A percentile compares a stretch with the other conserved stretches of the same genome.
Evolutionary conservation across 495 filamentous ascomycete genomes (phyloP).

Genomic region (Penicillium cinerascens): DNA sequence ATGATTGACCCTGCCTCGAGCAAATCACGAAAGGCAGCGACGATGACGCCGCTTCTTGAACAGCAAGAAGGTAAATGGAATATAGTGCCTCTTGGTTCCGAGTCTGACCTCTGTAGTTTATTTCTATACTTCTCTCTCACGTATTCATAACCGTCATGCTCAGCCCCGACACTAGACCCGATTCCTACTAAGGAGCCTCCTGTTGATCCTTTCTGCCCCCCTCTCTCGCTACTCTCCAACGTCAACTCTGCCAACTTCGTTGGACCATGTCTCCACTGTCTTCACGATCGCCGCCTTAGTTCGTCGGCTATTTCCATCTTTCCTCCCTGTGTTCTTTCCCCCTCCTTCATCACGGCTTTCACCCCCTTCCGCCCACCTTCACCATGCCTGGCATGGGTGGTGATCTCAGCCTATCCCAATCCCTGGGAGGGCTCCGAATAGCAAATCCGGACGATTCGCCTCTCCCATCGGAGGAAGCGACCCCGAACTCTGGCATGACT

Average conservation of each 20-base stretch:
- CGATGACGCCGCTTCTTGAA: constrained; percentile 3
- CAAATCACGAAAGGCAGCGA: neutral
- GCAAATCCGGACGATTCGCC: constrained; percentile 91
- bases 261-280: constrained; percentile 37
- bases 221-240: constrained; percentile 19
- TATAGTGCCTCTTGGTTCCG: too few species aligned
- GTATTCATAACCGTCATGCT: constrained; percentile 15
- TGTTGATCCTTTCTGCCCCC: constrained; percentile 24
- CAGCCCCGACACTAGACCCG: constrained; percentile 24
- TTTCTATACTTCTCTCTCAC: neutral
- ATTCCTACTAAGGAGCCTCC: constrained; percentile 22
- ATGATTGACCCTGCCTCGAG: neutral
- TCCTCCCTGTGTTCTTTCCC: neutral
- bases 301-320: constrained; percentile 19
- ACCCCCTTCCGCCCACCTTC: neutral
- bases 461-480: constrained; percentile 51
- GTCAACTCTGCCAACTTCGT: constrained; percentile 11
- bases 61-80: too few species aligned
- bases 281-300: constrained; percentile 39
- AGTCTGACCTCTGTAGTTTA: too few species aligned
- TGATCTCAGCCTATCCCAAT: constrained; percentile 88
- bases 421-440: constrained; percentile 91
- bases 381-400: constrained; percentile 67
- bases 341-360: constrained; percentile 7
- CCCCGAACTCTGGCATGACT: constrained; percentile 20